Evolutionary conservation across 768 basidiomycete species (phyloP).

Genomic region (Serendipita sp.): DNA sequence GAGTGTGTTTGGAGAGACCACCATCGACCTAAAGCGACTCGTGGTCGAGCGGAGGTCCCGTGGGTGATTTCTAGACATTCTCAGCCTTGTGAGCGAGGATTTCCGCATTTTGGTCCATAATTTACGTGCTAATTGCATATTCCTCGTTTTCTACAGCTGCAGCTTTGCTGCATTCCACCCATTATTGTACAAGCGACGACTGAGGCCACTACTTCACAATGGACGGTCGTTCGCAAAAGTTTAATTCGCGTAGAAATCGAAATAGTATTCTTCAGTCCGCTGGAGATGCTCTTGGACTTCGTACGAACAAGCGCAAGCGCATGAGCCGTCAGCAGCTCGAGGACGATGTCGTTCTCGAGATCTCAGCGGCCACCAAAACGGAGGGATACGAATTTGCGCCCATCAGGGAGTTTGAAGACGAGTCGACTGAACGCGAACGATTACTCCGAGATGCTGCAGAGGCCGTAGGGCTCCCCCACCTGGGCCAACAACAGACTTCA

Average conservation of each 20-base stretch:
- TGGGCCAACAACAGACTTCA: constrained; percentile 26
- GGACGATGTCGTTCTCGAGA: constrained; percentile 2
- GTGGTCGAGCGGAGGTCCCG: too few relatives aligned
- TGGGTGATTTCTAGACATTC: too few relatives aligned
- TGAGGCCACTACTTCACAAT: neutral
- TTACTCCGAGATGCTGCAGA: constrained; percentile 61
- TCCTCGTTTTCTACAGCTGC: too few relatives aligned
- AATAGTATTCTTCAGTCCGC: constrained; percentile 4
- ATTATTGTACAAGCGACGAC: neutral
- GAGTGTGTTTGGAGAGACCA: too few relatives aligned
- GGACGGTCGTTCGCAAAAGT: neutral
- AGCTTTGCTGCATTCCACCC: too few relatives aligned
- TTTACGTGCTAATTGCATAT: too few relatives aligned
- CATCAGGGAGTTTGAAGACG: constrained; percentile 26
- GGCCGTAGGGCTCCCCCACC: constrained; percentile 50
- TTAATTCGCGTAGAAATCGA: neutral
- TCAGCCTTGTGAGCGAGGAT: too few relatives aligned
- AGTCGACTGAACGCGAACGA: constrained; percentile 51
- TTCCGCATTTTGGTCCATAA: too few relatives aligned
- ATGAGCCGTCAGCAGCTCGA: neutral
- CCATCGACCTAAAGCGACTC: too few relatives aligned
- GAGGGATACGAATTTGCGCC: neutral
- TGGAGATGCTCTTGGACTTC: constrained; percentile 2
- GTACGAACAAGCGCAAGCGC: neutral
- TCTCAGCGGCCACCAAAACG: neutral